Percentiles rank a stretch among this genome's conserved stretches.
Conservation (phyloP, 352 stramenopile genomes). For the Phytophthora rubi region DNA sequence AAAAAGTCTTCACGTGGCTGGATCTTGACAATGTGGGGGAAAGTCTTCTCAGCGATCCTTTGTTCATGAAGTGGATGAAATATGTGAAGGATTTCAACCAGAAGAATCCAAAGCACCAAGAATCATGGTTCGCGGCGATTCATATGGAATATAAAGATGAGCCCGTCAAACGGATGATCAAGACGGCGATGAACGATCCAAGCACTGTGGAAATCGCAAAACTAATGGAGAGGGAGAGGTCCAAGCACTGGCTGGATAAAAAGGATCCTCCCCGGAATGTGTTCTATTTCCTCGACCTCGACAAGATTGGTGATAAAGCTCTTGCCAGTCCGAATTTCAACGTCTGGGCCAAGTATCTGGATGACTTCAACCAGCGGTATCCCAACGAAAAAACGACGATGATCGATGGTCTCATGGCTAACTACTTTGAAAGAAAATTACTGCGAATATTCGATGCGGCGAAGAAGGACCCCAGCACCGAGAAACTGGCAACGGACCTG, state of each 20-base stretch:
- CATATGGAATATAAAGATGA: neutral
- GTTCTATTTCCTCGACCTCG: neutral
- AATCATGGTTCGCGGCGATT: neutral
- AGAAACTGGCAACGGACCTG: neutral
- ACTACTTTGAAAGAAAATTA: neutral
- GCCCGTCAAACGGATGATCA: neutral
- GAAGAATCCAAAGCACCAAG: neutral
- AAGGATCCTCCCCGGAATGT: neutral
- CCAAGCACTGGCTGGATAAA: neutral
- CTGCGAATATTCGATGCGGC: neutral
- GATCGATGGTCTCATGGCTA: neutral
- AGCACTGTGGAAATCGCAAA: neutral
- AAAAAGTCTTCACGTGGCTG: neutral
- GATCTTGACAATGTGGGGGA: neutral
- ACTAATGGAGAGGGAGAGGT: neutral
- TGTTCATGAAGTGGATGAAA: too few relatives aligned
- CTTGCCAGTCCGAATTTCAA: neutral
- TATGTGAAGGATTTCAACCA: neutral
- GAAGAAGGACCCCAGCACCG: neutral
- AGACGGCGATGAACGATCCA: neutral
- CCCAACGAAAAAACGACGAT: neutral
- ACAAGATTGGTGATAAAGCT: neutral
- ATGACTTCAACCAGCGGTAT: conserved; percentile 1
- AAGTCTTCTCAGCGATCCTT: too few relatives aligned
- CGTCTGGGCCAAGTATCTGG: neutral